phyloP scores from a whole-genome alignment of 164 flowering plant genomes.

The Echeveria elegans region DNA sequence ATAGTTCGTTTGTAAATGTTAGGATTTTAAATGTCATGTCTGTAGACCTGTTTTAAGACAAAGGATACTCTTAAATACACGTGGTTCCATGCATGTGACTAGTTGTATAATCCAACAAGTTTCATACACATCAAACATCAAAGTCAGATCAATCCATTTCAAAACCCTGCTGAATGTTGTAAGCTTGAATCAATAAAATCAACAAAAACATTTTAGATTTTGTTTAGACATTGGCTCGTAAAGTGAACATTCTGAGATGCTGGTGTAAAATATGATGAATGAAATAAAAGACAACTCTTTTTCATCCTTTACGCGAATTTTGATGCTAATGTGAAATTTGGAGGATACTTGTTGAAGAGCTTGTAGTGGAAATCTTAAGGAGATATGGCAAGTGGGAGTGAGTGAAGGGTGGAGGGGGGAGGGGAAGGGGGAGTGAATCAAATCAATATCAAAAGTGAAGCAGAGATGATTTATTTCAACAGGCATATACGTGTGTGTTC shows the following conservation, averaged over 20 bases:
- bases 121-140: background rate
- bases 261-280: too few species aligned
- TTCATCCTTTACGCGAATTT: background rate
- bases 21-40: background rate
- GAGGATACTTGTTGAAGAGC: background rate
- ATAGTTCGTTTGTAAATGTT: background rate
- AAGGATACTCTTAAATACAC: conserved; percentile 1
- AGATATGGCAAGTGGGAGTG: background rate
- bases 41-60: background rate
- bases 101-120: background rate
- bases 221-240: too few species aligned
- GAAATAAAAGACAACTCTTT: too few species aligned
- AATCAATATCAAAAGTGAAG: background rate
- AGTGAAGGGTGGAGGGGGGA: background rate
- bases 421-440: background rate
- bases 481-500: background rate
- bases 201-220: too few species aligned
- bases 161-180: background rate
- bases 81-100: conserved; percentile 5
- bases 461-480: background rate
- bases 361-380: background rate
- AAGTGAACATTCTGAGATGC: too few species aligned
- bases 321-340: background rate
- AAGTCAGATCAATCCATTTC: background rate
- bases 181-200: too few species aligned